Conservation (phyloP, 306 rosid species). For the Sesbania bispinosa region DNA sequence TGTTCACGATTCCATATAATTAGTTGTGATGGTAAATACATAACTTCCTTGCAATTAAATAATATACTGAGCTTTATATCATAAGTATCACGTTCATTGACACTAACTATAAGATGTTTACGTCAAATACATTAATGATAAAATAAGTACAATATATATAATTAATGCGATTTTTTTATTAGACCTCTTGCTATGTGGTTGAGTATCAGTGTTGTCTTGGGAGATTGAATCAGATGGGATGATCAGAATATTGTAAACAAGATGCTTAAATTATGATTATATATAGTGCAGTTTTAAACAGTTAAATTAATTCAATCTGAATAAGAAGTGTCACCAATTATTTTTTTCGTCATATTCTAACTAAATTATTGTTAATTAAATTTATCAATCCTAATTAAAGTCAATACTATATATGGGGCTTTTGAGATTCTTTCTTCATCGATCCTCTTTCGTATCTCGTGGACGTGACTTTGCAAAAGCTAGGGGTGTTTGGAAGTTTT, state of each 20-base stretch:
- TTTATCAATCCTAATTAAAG: too few relatives aligned
- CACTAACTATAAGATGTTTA: slow-evolving; percentile 10
- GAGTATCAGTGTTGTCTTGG: background rate
- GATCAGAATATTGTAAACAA: background rate
- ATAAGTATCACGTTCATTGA: background rate
- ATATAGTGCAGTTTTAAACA: background rate
- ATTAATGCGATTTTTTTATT: background rate
- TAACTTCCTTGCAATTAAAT: slow-evolving; percentile 10
- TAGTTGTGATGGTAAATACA: slow-evolving; percentile 2
- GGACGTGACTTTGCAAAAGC: too few relatives aligned
- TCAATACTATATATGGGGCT: too few relatives aligned
- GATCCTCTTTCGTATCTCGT: too few relatives aligned
- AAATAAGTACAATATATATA: too few relatives aligned
- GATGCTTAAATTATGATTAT: background rate
- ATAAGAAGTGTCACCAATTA: background rate
- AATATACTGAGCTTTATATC: background rate
- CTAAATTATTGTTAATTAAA: background rate
- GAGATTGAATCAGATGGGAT: background rate
- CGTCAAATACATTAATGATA: too few relatives aligned
- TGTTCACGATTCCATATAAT: background rate
- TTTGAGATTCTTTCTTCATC: too few relatives aligned
- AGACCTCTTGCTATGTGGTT: background rate
- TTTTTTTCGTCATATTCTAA: background rate
- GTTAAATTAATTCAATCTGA: background rate
- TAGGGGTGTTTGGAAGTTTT: too few relatives aligned